Conservation (phyloP, 495 filamentous ascomycete genomes). For the Baudoinia panamericana region DNA sequence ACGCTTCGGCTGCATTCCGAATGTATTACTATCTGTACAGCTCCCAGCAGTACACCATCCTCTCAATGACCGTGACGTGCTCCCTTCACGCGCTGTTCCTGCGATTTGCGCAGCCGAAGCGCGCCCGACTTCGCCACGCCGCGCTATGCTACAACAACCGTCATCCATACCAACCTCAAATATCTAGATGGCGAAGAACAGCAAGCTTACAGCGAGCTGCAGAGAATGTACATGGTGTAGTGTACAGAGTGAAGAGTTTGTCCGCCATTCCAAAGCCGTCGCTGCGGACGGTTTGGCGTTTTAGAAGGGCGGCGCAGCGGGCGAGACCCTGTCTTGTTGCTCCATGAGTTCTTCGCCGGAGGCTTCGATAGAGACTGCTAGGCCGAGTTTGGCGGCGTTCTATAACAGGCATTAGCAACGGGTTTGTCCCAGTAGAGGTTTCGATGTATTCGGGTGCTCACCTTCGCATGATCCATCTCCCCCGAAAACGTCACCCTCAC, state of each 20-base stretch:
- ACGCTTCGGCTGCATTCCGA: no score
- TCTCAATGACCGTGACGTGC: no score
- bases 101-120: no score
- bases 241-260: constrained; percentile 17
- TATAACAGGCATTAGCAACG: constrained; percentile 35
- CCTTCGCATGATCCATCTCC: constrained; percentile 93
- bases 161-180: no score
- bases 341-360: constrained; percentile 82
- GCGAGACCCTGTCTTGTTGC: constrained; percentile 58
- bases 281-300: not conserved
- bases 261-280: not conserved
- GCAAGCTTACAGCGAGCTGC: no score
- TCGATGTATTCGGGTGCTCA: no score
- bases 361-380: constrained; percentile 88
- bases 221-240: not conserved
- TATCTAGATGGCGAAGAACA: no score
- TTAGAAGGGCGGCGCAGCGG: constrained; percentile 29
- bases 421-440: no score
- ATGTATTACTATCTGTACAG: no score
- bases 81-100: no score
- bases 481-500: constrained; percentile 88
- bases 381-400: constrained; percentile 89
- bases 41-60: no score
- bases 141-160: not conserved
- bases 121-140: no score